Evolutionary conservation across 208 protist genomes (phyloP).

Genomic region (Trypanosoma avium): DNA sequence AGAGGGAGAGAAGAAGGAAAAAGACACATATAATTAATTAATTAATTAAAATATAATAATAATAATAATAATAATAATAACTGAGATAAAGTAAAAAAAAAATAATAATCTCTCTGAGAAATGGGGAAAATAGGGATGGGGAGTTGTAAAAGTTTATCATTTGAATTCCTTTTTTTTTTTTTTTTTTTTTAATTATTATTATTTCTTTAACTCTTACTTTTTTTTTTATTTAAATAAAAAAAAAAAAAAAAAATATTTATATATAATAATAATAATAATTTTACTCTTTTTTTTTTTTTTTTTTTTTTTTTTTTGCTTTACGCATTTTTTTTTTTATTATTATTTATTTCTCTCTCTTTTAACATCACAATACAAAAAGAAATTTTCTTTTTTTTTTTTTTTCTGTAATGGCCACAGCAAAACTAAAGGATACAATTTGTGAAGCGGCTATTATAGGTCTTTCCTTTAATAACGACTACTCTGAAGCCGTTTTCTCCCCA

Average conservation of each 20-base stretch:
- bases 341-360: neutral
- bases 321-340: neutral
- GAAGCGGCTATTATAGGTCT: conserved; percentile 28
- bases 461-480: conserved; percentile 27
- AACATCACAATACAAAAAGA: too few species aligned
- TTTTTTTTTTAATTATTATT: neutral
- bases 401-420: conserved; percentile 3
- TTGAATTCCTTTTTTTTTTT: too few species aligned
- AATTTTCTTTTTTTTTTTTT: neutral
- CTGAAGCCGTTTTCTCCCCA: conserved; percentile 30
- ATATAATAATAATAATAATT: too few species aligned
- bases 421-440: conserved; percentile 30
- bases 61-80: conserved; percentile 1
- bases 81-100: neutral
- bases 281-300: conserved; percentile 7
- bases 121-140: neutral
- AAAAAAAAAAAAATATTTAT: too few species aligned
- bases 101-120: neutral
- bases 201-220: neutral
- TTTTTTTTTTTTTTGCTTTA: neutral
- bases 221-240: neutral
- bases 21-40: neutral
- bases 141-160: too few species aligned
- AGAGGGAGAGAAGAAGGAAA: neutral
- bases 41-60: neutral